phyloP scores from a whole-genome alignment of 169 alveolate genomes.

The Plasmodium gaboni region DNA sequence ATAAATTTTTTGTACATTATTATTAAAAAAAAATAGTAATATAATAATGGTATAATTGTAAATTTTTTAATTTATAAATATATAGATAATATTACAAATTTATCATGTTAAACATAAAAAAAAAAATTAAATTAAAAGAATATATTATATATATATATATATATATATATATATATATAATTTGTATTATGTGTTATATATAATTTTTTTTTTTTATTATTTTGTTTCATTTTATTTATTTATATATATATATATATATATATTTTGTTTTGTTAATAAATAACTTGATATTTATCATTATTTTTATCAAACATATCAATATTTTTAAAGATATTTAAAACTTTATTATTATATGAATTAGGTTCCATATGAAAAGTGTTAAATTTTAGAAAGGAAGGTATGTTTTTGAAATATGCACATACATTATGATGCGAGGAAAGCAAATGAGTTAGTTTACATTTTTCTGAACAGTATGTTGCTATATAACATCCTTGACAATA shows the following conservation, averaged over 20 bases:
- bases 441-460: constrained; percentile 43
- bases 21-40: too few species aligned
- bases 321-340: constrained; percentile 49
- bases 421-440: constrained; percentile 65
- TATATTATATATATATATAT: neutral
- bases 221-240: too few species aligned
- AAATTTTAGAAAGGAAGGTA: constrained; percentile 58
- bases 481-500: constrained; percentile 68
- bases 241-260: neutral
- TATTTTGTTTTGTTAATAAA: constrained; percentile 16
- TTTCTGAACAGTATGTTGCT: constrained; percentile 73
- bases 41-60: neutral
- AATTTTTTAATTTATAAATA: neutral
- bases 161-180: neutral
- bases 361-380: constrained; percentile 8
- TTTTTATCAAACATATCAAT: constrained; percentile 49
- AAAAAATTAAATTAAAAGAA: constrained; percentile 11
- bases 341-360: constrained; percentile 16
- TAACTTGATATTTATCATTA: constrained; percentile 43
- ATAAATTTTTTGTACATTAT: neutral
- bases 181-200: too few species aligned
- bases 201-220: too few species aligned
- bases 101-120: neutral
- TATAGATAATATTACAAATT: too few species aligned
- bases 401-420: constrained; percentile 51